These are phyloP conservation scores for Lanmaoa pseudosensibilis DNA, from an alignment of 768 basidiomycete genomes.

Conservation along the genomic window DNA sequence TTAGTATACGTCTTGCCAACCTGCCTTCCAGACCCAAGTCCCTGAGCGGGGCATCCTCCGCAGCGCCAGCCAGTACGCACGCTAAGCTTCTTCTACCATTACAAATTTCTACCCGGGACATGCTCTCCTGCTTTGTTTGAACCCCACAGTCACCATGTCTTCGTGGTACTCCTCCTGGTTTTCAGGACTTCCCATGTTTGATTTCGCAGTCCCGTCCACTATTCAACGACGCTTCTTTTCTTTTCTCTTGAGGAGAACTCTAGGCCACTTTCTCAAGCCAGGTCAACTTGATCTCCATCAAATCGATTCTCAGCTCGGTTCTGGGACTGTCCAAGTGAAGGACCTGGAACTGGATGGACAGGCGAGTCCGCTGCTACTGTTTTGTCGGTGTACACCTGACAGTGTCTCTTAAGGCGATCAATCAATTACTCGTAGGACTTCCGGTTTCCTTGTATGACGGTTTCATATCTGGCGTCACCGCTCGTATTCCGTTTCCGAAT, in stretches of 20 bases:
- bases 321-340: conserved; percentile 83
- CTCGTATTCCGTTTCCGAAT: conserved; percentile 83
- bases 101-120: conserved; percentile 9
- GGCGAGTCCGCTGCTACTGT: conserved; percentile 44
- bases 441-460: conserved; percentile 73
- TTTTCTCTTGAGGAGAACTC: conserved; percentile 76
- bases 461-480: conserved; percentile 70
- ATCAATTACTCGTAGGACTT: conserved; percentile 59
- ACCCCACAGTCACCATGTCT: conserved; percentile 35
- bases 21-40: conserved; percentile 1
- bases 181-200: conserved; percentile 57
- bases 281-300: conserved; percentile 85
- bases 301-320: conserved; percentile 92
- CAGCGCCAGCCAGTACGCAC: conserved; percentile 2
- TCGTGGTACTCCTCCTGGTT: conserved; percentile 62
- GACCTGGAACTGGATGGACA: conserved; percentile 76
- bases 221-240: conserved; percentile 90
- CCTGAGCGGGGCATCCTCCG: no score
- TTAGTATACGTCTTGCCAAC: neutral
- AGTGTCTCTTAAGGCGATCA: conserved; percentile 63
- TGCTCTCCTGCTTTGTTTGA: conserved; percentile 18
- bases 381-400: conserved; percentile 16
- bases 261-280: conserved; percentile 85
- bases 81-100: neutral
- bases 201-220: conserved; percentile 62